A percentile compares a stretch with the other conserved stretches of the same genome.
These are phyloP conservation scores for Acaromyces ingoldii DNA, from an alignment of 1,284 basidiomycete genomes.

Conservation along the genomic window DNA sequence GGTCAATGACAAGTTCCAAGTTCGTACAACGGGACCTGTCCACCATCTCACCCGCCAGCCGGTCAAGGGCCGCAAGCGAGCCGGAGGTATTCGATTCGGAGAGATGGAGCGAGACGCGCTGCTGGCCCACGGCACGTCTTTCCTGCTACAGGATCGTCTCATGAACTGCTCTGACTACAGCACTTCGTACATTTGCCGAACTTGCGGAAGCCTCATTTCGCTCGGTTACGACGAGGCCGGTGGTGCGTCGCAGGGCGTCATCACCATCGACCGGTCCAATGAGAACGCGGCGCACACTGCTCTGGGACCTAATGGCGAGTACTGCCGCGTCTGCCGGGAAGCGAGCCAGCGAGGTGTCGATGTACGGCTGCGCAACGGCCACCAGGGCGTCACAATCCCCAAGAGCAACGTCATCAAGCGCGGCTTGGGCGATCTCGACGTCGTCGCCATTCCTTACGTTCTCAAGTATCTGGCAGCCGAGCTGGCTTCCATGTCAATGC, in stretches of 20 bases:
- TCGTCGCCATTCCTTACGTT: slow-evolving; percentile 81
- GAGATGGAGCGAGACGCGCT: slow-evolving; percentile 99
- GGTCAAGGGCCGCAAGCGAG: slow-evolving; percentile 97
- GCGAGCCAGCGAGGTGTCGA: slow-evolving; percentile 19
- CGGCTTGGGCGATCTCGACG: slow-evolving; percentile 37
- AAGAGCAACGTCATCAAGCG: slow-evolving; percentile 23
- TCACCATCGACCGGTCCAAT: slow-evolving; percentile 20
- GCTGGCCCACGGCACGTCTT: slow-evolving; percentile 95
- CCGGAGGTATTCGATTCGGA: slow-evolving; percentile 97
- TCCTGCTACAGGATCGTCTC: slow-evolving; percentile 92
- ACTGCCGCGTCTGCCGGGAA: slow-evolving; percentile 43
- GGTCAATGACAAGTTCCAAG: slow-evolving; percentile 99
- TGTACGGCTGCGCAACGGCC: not conserved
- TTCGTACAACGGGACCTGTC: slow-evolving; percentile 93
- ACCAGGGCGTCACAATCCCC: slow-evolving; percentile 24
- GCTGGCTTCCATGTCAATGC: slow-evolving; percentile 60
- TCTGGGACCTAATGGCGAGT: slow-evolving; percentile 46
- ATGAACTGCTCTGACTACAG: slow-evolving; percentile 99
- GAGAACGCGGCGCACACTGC: not conserved
- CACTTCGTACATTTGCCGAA: slow-evolving; percentile 94
- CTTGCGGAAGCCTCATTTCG: slow-evolving; percentile 90
- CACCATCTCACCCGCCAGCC: slow-evolving; percentile 94
- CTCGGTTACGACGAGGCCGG: slow-evolving; percentile 57
- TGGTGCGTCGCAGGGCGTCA: slow-evolving; percentile 13
- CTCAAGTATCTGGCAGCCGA: slow-evolving; percentile 57